Evolutionary conservation across 1,284 basidiomycete species (phyloP).

Genomic region (Leucoagaricus sp.): DNA sequence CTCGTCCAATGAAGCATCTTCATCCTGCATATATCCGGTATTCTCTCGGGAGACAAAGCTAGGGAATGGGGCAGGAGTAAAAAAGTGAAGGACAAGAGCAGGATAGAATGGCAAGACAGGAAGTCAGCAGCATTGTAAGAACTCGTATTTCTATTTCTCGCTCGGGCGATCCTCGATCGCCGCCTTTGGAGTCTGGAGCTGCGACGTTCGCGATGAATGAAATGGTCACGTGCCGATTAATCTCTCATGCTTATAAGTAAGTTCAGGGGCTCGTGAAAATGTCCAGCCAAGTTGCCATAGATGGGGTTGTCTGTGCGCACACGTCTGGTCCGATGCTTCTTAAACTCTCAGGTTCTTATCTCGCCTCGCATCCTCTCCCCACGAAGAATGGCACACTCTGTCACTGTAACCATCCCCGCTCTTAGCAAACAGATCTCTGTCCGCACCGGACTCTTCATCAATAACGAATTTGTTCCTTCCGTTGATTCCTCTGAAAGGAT

Average conservation of each 20-base stretch:
- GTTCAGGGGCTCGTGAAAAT: background rate
- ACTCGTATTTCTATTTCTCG: too few relatives aligned
- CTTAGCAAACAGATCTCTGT: constrained; percentile 57
- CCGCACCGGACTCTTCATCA: constrained; percentile 88
- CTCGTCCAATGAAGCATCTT: background rate
- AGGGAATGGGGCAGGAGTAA: background rate
- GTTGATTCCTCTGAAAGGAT: constrained; percentile 61
- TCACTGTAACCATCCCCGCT: constrained; percentile 38
- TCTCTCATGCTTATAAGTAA: background rate
- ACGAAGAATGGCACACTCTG: constrained; percentile 42
- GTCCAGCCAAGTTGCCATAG: background rate
- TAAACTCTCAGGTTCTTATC: constrained; percentile 4
- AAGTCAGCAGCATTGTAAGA: too few relatives aligned
- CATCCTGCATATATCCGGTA: background rate
- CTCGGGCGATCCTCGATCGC: background rate
- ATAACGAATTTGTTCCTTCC: constrained; percentile 81
- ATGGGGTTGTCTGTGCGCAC: constrained; percentile 12
- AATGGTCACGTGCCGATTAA: background rate
- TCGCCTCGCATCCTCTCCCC: background rate
- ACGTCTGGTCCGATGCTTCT: constrained; percentile 8
- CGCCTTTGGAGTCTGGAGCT: background rate
- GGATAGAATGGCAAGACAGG: too few relatives aligned
- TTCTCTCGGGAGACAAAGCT: background rate
- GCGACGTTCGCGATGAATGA: background rate
- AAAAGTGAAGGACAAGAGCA: background rate